Base-by-base conservation (phyloP, 2,329 filamentous ascomycete genomes). In the Leptoxyphium fumago region DNA sequence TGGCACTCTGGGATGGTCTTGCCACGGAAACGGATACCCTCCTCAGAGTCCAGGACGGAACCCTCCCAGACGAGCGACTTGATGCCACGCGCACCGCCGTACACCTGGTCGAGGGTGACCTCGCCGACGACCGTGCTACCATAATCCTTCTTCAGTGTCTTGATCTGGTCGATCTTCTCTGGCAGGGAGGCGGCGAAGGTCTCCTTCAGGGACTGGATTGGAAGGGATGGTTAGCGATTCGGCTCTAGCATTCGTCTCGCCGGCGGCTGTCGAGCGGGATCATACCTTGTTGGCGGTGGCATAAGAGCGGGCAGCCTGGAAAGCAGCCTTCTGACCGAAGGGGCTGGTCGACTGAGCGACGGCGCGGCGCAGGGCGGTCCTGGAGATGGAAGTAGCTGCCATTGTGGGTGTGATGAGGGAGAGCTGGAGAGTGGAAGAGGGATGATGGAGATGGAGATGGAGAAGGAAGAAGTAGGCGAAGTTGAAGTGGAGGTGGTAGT, bases 1-100 rank as follows among this genome's bases (percentile, higher is more conserved):
- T 96, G 91, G 80, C 88, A 95, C 72, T 98, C 91, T 59, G 91
- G 91, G 61, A 98, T 98, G 55, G 91, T 98, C 78, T 89, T 91
- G 74, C 91, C 91, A 66, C 91, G 83, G 82, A 98, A 98, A 60
- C 91, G 85, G 70, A 98, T 98, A 73, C 91, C 91, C 78, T 98
- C 91, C 75, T 96, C 87, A 46, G 89, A 78, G 71, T 98, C 91
- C 61, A 98, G 83, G 59, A 98, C 91, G 61, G 91, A 98, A 60
- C 89, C 80, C 73, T 98, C 91, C 91, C 91, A 98, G 61, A 98
- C 91, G 50, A 98, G 82, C 58, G 82, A 82, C 80, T 96, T 98
- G 74, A 98, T 94, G 63, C 91, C 89, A 74, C 91, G 89, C 63
- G 91, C 91, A 80, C 91, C 91, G 67, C 91, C 91, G 68, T 96